These are phyloP conservation scores for Calonectria pauciramosa DNA, from an alignment of 2,329 filamentous ascomycete genomes.

Conservation along the genomic window DNA sequence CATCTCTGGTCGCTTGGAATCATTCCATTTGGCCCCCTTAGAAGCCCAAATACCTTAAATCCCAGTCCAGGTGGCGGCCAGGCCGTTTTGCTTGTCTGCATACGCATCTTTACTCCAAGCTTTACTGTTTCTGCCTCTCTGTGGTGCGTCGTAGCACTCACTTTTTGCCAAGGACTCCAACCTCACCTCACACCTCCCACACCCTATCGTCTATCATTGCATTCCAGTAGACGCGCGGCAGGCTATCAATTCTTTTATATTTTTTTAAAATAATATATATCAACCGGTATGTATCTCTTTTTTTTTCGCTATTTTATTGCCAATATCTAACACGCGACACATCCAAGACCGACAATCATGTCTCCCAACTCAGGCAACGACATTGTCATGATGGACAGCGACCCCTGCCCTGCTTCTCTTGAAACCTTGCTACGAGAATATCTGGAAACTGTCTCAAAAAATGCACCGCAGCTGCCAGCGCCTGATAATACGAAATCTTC, in stretches of 20 bases:
- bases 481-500: background rate
- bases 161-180: background rate
- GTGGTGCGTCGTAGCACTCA: background rate
- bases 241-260: background rate
- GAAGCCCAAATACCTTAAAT: slow-evolving; percentile 7
- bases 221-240: background rate
- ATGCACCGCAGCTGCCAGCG: background rate
- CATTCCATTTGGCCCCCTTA: background rate
- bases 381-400: background rate
- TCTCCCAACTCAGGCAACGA: background rate
- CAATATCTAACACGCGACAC: background rate
- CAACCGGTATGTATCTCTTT: background rate
- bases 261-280: background rate
- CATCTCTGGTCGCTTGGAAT: background rate
- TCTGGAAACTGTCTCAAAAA: background rate
- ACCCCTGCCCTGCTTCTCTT: background rate
- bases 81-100: slow-evolving; percentile 6
- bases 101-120: background rate
- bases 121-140: background rate
- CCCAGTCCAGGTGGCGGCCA: background rate
- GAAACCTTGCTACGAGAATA: slow-evolving; percentile 2
- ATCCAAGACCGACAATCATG: background rate
- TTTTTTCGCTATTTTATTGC: background rate
- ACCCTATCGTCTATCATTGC: background rate
- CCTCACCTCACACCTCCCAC: background rate